phyloP scores from a whole-genome alignment of 305 asterid species.

The Fraxinus xanthoxyloides region DNA sequence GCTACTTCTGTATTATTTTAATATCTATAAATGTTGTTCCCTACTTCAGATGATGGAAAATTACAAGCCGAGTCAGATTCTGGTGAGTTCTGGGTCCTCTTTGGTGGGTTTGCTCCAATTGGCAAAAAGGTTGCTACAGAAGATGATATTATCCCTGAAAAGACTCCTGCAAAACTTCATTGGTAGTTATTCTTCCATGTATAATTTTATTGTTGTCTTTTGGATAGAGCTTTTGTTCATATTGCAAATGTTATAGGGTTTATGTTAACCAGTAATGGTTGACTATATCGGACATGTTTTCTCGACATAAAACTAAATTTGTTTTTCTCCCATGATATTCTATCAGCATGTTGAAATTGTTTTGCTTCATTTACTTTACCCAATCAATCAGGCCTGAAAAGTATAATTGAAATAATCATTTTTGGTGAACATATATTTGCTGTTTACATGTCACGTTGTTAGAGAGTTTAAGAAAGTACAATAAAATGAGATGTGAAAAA shows the following conservation, averaged over 20 bases:
- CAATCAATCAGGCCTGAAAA: not conserved
- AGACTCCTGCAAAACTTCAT: slow-evolving; percentile 51
- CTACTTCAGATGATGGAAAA: slow-evolving; percentile 65
- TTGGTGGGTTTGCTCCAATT: slow-evolving; percentile 80
- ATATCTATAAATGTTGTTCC: slow-evolving; percentile 12
- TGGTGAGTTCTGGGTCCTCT: slow-evolving; percentile 74
- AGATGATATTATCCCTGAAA: slow-evolving; percentile 56
- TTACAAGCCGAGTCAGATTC: slow-evolving; percentile 70
- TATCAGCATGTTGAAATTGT: not conserved
- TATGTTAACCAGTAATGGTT: slow-evolving; percentile 2
- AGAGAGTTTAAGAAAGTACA: not conserved
- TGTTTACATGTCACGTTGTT: not conserved
- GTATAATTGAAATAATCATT: not conserved
- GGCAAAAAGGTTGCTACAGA: slow-evolving; percentile 53
- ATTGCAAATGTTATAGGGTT: slow-evolving; percentile 1
- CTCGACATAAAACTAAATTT: not conserved
- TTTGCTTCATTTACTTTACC: not conserved
- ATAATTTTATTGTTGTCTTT: not conserved
- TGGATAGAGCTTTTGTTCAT: not conserved
- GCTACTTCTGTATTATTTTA: not conserved
- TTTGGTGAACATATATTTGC: not conserved
- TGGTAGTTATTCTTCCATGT: slow-evolving; percentile 35
- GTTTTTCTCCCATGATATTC: not conserved
- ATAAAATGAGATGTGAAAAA: not conserved
- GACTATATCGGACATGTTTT: not conserved